Evolutionary conservation across 116 monocot species (phyloP), one percentile per base, ranked within the genome.

Genomic region (Papilionanthe hybrid): DNA sequence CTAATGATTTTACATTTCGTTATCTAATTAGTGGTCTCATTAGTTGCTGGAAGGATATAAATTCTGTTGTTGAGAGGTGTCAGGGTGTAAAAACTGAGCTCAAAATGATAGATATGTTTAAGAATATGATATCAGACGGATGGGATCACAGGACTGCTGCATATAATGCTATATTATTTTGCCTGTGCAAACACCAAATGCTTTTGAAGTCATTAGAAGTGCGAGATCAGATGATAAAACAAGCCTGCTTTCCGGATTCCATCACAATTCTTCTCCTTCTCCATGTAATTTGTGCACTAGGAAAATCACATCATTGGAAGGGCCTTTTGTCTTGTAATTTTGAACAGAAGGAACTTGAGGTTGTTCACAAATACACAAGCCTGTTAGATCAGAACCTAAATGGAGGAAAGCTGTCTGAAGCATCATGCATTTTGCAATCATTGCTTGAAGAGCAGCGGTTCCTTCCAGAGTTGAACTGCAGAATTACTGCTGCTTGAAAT

Each of bases 121-220:
- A 42, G 76, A 82, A 58, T 30, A 86, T 94, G 92, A 44, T 90
- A 55, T 77, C 77, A 79, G 90, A 94, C 86, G 85, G 89, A 75
- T 92, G 89, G 88, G 89, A 92, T 79, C 81, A 75, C 8, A 83
- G 67, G 55, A 83, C 55, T 84, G 91, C 97, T 77, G 92, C 91
- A 42, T 91, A 91, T 85, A 92, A 88, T 88, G 80, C 86, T 45
- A 92, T 91, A 55, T 88, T 97, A 37, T 83, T 89, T 56, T 88
- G 92, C 42, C 91, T 97, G 5, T 97, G 94, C 79, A 92, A 92
- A 72, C 76, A 94, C 86, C 78, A 86, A 67, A 94, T 97, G 97
- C 76, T 97, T 42, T 67, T 55, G 48, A 84, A 78, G 72, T 92
- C 87, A 77, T 77, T 94, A 81, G 83, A 92, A 10, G 60, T 97